A percentile compares a stretch with the other conserved stretches of the same genome.
Evolutionary conservation across 2,329 filamentous ascomycete genomes (phyloP).

Genomic region (Colletotrichum tanaceti): DNA sequence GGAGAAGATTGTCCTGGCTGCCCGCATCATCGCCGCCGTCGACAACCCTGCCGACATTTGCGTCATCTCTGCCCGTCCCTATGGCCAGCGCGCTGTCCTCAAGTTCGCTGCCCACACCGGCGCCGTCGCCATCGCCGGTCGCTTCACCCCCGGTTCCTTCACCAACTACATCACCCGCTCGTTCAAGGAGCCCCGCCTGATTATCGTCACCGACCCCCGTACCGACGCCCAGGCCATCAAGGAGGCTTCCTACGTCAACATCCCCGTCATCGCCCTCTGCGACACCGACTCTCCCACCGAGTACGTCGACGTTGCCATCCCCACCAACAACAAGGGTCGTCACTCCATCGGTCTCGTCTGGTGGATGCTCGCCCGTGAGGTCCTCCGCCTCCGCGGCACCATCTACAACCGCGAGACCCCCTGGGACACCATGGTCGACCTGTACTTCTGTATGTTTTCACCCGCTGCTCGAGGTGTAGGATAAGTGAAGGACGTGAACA

Average conservation of each 20-base stretch:
- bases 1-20: conserved; percentile 99
- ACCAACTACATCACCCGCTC: conserved; percentile 99
- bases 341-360: conserved; percentile 98
- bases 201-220: conserved; percentile 99
- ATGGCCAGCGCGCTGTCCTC: conserved; percentile 98
- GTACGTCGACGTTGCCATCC: conserved; percentile 99
- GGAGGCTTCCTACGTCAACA: conserved; percentile 99
- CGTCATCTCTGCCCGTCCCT: conserved; percentile 99
- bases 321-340: conserved; percentile 99
- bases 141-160: conserved; percentile 99
- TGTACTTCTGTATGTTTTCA: conserved; percentile 88
- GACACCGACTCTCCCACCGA: conserved; percentile 99
- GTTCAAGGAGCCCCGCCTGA: conserved; percentile 99
- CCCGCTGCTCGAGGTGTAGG: neutral
- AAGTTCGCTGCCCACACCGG: conserved; percentile 99
- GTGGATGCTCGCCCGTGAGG: conserved; percentile 99
- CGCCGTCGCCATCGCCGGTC: conserved; percentile 96
- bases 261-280: conserved; percentile 98
- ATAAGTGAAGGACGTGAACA: neutral
- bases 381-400: conserved; percentile 97
- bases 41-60: conserved; percentile 99
- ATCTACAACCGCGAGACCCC: conserved; percentile 95
- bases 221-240: conserved; percentile 99
- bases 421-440: conserved; percentile 99
- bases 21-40: conserved; percentile 97